Base-by-base conservation (phyloP, 139 green algal species). In the Chara braunii region DNA sequence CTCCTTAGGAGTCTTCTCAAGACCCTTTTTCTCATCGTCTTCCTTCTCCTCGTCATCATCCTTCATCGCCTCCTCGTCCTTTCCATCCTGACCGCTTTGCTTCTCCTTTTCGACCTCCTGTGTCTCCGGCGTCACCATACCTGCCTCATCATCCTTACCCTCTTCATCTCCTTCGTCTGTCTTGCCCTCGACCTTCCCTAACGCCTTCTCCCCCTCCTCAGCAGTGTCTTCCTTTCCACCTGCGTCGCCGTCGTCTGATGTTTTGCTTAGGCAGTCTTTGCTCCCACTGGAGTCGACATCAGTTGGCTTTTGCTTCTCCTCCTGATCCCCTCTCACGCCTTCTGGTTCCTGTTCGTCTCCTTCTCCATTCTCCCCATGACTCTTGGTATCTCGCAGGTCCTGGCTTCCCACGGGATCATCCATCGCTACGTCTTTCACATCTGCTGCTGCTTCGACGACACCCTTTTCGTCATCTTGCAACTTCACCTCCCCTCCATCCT, bases 41-140 rank as follows among this genome's bases (percentile, higher is more conserved):
- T 68, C 24, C 43, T 2, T 5, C n/a, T 1, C 43, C 1, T 65
- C 1, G 29, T 28, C 55, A 26, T 64, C 0, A 0, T 64, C 50
- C 40, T 45, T 14, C 50, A 56, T 23, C 50, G 40, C n/a, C 14
- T n/a, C 50, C n/a, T 59, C 50, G 40, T n/a, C 50, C 50, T 59
- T 14, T 59, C 14, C 22, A n/a, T 28, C 55, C 40, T 64, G 0
- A 0, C 61, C 50, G 48, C 14, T 14, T 23, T 59, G n/a, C 50
- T 59, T 14, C 14, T n/a, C 50, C n/a, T 59, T 23, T 59, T n/a
- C 50, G n/a, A 56, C 22, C 48, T 14, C 22, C 22, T 40, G n/a
- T 55, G 50, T 31, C 56, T 65, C n/a, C n/a, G n/a, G n/a, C n/a
- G n/a, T n/a, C n/a, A n/a, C n/a, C n/a, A n/a, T 14, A 58, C 29